Percentiles rank a stretch among this genome's conserved stretches.
These are phyloP conservation scores for Naganishia sp. DNA, from an alignment of 1,284 basidiomycete genomes.

Conservation along the genomic window DNA sequence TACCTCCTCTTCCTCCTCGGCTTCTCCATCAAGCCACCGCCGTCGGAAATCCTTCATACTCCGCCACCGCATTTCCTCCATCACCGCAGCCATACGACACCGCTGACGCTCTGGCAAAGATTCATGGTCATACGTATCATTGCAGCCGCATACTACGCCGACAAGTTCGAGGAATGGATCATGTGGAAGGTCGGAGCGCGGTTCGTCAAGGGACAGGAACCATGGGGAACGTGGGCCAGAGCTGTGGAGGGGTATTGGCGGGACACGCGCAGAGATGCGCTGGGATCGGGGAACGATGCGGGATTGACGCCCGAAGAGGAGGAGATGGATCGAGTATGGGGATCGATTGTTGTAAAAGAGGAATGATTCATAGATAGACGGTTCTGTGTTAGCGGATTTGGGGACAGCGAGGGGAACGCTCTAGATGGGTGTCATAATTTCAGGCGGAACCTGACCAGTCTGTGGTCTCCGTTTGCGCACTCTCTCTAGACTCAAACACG, in stretches of 20 bases:
- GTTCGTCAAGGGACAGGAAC: constrained; percentile 58
- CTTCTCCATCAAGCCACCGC: constrained; percentile 33
- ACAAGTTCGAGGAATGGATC: constrained; percentile 52
- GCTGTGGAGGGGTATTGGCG: constrained; percentile 18
- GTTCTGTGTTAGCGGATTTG: not conserved
- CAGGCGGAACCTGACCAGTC: no score
- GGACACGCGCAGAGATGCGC: not conserved
- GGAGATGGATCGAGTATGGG: constrained; percentile 25
- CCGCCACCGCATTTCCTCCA: constrained; percentile 33
- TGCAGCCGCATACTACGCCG: constrained; percentile 45
- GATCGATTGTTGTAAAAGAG: constrained; percentile 5
- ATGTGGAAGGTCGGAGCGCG: constrained; percentile 54
- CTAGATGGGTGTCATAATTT: no score
- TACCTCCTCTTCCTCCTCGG: constrained; percentile 37
- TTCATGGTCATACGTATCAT: constrained; percentile 38
- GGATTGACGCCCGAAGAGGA: constrained; percentile 3
- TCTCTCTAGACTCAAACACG: no score
- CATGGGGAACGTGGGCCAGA: constrained; percentile 53
- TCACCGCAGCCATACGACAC: not conserved
- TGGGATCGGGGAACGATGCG: no score
- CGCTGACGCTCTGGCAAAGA: constrained; percentile 4
- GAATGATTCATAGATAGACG: not conserved
- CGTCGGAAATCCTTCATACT: constrained; percentile 32
- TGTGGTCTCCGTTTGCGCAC: no score
- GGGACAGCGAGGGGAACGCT: no score